Evolutionary conservation across 1,284 basidiomycete genomes (phyloP).

Genomic region (Trichosporon faecale): DNA sequence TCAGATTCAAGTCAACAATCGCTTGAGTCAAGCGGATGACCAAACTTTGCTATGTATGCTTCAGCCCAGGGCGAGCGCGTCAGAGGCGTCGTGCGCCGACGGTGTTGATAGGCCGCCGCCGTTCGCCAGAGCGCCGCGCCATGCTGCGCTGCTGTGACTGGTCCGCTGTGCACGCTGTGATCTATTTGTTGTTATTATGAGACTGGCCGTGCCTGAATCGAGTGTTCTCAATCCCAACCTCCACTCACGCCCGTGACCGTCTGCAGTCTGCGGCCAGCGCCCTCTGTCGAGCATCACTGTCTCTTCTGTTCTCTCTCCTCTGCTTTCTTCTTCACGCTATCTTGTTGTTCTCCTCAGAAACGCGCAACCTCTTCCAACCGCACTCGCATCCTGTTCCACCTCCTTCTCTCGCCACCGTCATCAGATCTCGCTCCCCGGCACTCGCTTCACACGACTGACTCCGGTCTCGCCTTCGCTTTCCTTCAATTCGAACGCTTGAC

Average conservation of each 20-base stretch:
- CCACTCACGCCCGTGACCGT: background rate
- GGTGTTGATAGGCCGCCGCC: background rate
- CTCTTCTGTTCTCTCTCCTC: background rate
- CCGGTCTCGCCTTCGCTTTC: background rate
- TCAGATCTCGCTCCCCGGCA: background rate
- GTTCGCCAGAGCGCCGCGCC: too few species aligned
- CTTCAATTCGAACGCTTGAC: background rate
- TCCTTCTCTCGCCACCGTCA: background rate
- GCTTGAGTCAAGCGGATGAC: background rate
- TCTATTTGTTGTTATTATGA: background rate
- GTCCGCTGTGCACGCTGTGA: too few species aligned
- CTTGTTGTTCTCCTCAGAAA: too few species aligned
- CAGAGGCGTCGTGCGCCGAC: background rate
- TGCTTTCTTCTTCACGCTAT: too few species aligned
- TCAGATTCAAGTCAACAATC: too few species aligned
- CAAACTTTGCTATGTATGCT: background rate
- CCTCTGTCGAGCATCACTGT: background rate
- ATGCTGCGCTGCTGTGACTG: background rate
- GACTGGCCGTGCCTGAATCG: background rate
- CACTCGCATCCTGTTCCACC: background rate
- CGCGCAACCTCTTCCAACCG: background rate
- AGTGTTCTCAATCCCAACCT: background rate
- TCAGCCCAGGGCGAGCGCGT: background rate
- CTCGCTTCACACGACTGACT: background rate
- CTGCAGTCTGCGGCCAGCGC: background rate